phyloP scores from a whole-genome alignment of 345 rosid genomes.

The Gossypioides kirkii region DNA sequence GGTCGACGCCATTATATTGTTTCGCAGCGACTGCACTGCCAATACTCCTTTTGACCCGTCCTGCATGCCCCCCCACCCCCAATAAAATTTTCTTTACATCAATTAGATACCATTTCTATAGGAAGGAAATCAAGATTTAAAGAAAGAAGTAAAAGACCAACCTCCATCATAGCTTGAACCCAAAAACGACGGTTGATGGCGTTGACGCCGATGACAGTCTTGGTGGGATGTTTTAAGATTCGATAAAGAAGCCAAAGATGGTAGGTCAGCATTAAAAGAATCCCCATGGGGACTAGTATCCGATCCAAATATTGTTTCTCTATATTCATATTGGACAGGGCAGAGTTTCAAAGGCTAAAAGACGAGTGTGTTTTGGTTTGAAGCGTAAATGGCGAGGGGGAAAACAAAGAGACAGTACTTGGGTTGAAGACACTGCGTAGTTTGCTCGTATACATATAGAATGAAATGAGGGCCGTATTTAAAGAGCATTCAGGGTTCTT shows the following conservation, averaged over 20 bases:
- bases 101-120: neutral
- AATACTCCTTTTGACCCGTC: slow-evolving; percentile 72
- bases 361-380: neutral
- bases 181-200: slow-evolving; percentile 79
- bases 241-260: slow-evolving; percentile 72
- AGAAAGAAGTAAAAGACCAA: neutral
- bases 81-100: neutral
- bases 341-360: neutral
- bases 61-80: slow-evolving; percentile 24
- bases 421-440: neutral
- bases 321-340: slow-evolving; percentile 22
- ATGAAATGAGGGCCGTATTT: neutral
- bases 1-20: slow-evolving; percentile 96
- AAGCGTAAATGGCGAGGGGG: neutral
- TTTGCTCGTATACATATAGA: neutral
- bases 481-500: too few species aligned
- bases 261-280: slow-evolving; percentile 46
- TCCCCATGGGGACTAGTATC: slow-evolving; percentile 55
- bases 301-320: slow-evolving; percentile 49
- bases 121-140: too few species aligned
- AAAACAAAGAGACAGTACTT: neutral
- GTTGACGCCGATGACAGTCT: slow-evolving; percentile 70
- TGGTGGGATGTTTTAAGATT: slow-evolving; percentile 48
- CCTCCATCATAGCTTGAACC: slow-evolving; percentile 97
- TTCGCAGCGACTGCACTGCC: slow-evolving; percentile 78